A percentile compares a stretch with the other conserved stretches of the same genome.
phyloP scores from a whole-genome alignment of 1,284 basidiomycete species.

The Naganishia albida region DNA sequence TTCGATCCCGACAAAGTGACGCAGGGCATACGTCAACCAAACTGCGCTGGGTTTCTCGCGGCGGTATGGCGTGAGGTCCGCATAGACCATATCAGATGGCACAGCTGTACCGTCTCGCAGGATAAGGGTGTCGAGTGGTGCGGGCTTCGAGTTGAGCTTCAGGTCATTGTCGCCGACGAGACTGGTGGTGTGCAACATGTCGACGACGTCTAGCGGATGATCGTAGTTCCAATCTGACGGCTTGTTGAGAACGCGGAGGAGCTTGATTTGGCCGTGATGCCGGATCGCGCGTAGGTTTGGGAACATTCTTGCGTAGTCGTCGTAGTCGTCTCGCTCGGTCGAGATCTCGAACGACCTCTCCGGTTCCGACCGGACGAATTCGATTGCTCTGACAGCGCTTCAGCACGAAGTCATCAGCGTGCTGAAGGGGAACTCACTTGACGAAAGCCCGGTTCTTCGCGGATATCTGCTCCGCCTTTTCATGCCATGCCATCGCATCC shows the following conservation, averaged over 20 bases:
- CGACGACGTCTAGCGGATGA: conserved; percentile 11
- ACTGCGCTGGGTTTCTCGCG: not conserved
- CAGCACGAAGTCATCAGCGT: not conserved
- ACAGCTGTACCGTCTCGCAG: conserved; percentile 6
- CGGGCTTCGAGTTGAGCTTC: conserved; percentile 6
- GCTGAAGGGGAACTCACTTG: not conserved
- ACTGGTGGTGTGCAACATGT: conserved; percentile 8
- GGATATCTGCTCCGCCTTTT: conserved; percentile 8
- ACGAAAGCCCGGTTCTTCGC: not conserved
- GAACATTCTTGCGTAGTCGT: conserved; percentile 8
- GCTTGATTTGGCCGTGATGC: conserved; percentile 15
- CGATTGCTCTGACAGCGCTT: not conserved
- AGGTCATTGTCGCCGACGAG: conserved; percentile 10
- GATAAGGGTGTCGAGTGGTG: conserved; percentile 3
- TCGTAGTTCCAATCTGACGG: conserved; percentile 5
- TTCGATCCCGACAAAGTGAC: conserved; percentile 6
- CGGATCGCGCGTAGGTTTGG: conserved; percentile 7
- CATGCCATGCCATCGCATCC: conserved; percentile 13
- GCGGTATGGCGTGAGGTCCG: conserved; percentile 11
- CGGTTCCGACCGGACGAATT: conserved; percentile 3
- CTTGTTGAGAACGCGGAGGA: not conserved
- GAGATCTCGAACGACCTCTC: conserved; percentile 9
- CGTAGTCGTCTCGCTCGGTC: conserved; percentile 10
- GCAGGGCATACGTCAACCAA: conserved; percentile 1
- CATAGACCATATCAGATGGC: conserved; percentile 9